Evolutionary conservation across 139 green algal genomes (phyloP).

Genomic region (Penium margaritaceum): DNA sequence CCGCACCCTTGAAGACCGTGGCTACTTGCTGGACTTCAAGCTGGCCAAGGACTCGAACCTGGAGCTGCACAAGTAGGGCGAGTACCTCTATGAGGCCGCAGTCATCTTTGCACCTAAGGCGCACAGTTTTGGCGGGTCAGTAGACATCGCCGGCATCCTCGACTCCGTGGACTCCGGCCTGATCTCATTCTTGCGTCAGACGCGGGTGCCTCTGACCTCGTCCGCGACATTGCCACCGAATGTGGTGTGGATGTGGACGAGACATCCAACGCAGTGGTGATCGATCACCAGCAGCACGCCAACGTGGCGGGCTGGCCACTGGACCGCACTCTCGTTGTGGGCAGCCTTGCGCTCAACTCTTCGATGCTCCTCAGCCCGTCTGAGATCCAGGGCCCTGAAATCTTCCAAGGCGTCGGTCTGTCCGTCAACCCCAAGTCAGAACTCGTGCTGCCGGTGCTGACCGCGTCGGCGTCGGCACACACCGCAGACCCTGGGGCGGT

Average conservation of each 20-base stretch:
- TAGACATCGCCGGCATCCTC: no score
- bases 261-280: constrained; percentile 16
- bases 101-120: constrained; percentile 67
- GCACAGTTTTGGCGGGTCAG: no score
- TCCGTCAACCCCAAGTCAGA: constrained; percentile 25
- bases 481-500: constrained; percentile 7
- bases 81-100: constrained; percentile 73
- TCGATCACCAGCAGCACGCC: constrained; percentile 38
- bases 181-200: constrained; percentile 69
- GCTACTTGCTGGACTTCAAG: constrained; percentile 53
- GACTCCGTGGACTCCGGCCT: no score
- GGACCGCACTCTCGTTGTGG: constrained; percentile 36
- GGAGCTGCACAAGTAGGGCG: constrained; percentile 66
- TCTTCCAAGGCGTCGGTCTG: constrained; percentile 34
- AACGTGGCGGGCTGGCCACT: not conserved
- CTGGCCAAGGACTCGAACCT: constrained; percentile 51
- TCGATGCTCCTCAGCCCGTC: constrained; percentile 14
- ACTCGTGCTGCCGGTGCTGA: constrained; percentile 39
- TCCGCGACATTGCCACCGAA: constrained; percentile 44
- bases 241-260: constrained; percentile 46
- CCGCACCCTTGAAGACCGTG: constrained; percentile 26
- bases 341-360: constrained; percentile 24
- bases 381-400: constrained; percentile 24
- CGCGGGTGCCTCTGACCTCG: constrained; percentile 50
- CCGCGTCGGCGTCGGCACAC: constrained; percentile 31